Evolutionary conservation across 169 alveolate species (phyloP), one percentile per base, ranked within the genome.

Genomic region (Eimeria maxima): DNA sequence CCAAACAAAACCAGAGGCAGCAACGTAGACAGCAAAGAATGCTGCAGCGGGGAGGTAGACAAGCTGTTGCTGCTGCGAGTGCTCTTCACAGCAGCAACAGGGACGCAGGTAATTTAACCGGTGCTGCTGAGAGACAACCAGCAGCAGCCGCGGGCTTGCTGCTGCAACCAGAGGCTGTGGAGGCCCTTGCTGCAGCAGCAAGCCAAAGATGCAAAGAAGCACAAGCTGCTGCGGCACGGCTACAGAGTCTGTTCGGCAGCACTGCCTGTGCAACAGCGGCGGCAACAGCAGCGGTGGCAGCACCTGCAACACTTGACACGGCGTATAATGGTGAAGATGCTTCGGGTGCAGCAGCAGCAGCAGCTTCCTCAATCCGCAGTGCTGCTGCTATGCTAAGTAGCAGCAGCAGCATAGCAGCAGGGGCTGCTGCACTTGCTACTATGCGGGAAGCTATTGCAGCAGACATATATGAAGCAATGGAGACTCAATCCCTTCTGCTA

Each of bases 381-480:
- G 89, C 89, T 47, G 89, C 89, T 47, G 89, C 89, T 1, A 60
- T 27, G 5, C 29, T 16, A 47, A 53, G 92, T 14, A 53, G 60
- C 60, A 53, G 16, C 60, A 53, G 60, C 60, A 53, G 60, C 60
- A 14, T 53, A 53, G 60, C 60, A 53, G 92, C 92, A 84, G 92
- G 76, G 53, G 92, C 92, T 53, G 1, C 60, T 53, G 60, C 60
- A 53, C 2, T 11, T 53, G 60, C 60, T 53, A 3, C 60, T 53
- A 53, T 78, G 89, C 60, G 89, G 65, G 89, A 78, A 38, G 92
- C 92, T 7, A 38, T 57, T 55, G 92, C 92, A 22, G 92, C 92
- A 14, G 76, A 55, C 50, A 38, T 84, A 20, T 84, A 84, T 50
- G 92, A 78, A 0, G 92, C 92, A 22, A 84, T 50, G 38, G 92